A percentile compares a stretch with the other conserved stretches of the same genome.
phyloP scores from a whole-genome alignment of 1,284 basidiomycete species.

The Cutaneotrichosporon curvatum region DNA sequence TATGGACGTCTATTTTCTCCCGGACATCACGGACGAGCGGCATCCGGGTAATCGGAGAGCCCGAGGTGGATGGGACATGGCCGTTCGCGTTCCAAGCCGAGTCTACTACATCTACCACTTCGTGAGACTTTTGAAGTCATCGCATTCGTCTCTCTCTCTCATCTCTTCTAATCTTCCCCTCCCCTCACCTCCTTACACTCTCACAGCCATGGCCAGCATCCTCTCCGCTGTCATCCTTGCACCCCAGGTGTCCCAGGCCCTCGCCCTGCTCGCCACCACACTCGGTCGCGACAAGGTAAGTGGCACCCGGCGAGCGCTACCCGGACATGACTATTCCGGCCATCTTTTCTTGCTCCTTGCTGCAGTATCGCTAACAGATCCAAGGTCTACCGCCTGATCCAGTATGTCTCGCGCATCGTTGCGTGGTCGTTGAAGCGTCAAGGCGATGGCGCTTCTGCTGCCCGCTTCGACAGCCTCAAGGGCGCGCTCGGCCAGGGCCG shows the following conservation, averaged over 20 bases:
- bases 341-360: too few relatives aligned
- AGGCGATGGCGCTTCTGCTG: slow-evolving; percentile 60
- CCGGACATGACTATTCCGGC: too few relatives aligned
- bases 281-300: slow-evolving; percentile 82
- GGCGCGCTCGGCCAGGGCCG: slow-evolving; percentile 66
- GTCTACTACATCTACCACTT: not conserved
- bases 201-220: slow-evolving; percentile 47
- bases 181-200: not conserved
- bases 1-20: too few relatives aligned
- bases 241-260: slow-evolving; percentile 64
- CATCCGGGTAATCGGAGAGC: not conserved
- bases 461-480: slow-evolving; percentile 72
- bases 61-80: not conserved
- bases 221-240: slow-evolving; percentile 71
- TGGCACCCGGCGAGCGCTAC: too few relatives aligned
- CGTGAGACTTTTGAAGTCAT: not conserved
- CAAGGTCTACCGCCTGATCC: slow-evolving; percentile 79
- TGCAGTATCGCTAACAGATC: too few relatives aligned
- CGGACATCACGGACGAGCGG: too few relatives aligned
- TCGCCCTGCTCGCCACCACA: slow-evolving; percentile 73
- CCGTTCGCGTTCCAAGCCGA: not conserved
- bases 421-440: slow-evolving; percentile 69
- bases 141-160: not conserved
- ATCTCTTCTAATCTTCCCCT: not conserved
- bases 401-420: slow-evolving; percentile 86